Evolutionary conservation across 2,329 filamentous ascomycete species (phyloP), one percentile per base, ranked within the genome.

Genomic region (Coniella vitis): DNA sequence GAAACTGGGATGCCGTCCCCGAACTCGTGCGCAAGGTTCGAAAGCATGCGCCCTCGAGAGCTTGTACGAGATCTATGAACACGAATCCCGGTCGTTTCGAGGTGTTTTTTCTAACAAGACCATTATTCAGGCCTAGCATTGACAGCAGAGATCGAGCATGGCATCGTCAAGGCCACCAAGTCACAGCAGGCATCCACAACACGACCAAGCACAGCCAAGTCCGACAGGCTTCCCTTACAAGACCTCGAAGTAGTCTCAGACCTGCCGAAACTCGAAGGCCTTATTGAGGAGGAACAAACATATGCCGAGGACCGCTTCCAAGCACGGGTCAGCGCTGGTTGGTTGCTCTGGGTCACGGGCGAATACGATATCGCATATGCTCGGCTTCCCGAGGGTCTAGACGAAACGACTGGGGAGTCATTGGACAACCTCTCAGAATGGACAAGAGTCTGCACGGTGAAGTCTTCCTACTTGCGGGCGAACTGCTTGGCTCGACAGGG

Each of bases 1-100:
- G 86, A 45, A 84, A 83, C 65, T 98, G 93, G 93, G 75, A 82
- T 57, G 81, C 87, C 25, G 78, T 97, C 25, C 87, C 88, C 21
- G 91, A 97, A 70, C 78, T 95, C 55, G 84, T 93, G 60, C 83
- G 91, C 65, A 98, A 98, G 69, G 79, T 97, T 61, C 86, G 86
- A 62, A 97, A 98, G 68, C 91, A 98, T 76, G 87, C 90, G 59
- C 85, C 90, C 36, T 80, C 87, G 53, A 81, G 87, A 66, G 79
- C 80, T 68, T 95, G 91, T 96, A 84, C 60, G 80, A 63, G 55
- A 49, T 53, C 43, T 52, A 40, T 29, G 10, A 29, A 38, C 45
- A 51, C 48, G 13, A 29, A 13, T 4, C 22, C 39, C 39, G 48
- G 37, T 22, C 31, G n/a, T 40, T 41, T 48, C n/a, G 16, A 21